phyloP scores from a whole-genome alignment of 2,329 filamentous ascomycete genomes.

The Calonectria pseudoreteaudii region DNA sequence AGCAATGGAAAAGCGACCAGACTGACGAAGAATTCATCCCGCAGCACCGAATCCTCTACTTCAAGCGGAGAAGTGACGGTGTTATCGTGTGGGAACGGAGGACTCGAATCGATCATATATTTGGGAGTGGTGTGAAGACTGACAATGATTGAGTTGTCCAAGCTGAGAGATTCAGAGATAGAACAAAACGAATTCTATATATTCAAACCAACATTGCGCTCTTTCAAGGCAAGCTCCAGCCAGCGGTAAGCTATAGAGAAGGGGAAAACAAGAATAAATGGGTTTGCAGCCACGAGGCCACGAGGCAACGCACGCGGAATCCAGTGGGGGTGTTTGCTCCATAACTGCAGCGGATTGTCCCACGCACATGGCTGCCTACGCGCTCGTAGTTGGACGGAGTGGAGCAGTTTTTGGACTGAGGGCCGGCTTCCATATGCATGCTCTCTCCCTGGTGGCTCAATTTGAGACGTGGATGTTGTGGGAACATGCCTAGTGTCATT shows the following conservation, averaged over 20 bases:
- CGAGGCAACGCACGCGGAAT: background rate
- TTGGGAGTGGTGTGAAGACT: slow-evolving; percentile 62
- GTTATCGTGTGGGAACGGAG: slow-evolving; percentile 68
- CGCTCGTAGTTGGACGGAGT: background rate
- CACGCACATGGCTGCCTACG: background rate
- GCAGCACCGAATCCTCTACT: slow-evolving; percentile 72
- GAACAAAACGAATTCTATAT: background rate
- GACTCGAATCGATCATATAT: slow-evolving; percentile 65
- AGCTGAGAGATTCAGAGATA: background rate
- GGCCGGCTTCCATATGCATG: background rate
- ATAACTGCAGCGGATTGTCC: background rate
- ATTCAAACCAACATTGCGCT: background rate
- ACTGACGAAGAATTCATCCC: slow-evolving; percentile 76
- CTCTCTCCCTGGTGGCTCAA: background rate
- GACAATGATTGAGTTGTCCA: slow-evolving; percentile 14
- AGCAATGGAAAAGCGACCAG: slow-evolving; percentile 70
- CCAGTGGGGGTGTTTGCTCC: background rate
- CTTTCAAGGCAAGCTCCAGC: background rate
- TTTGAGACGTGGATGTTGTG: background rate
- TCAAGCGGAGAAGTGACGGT: slow-evolving; percentile 64
- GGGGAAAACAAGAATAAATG: background rate
- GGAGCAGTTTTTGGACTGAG: background rate
- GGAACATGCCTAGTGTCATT: background rate
- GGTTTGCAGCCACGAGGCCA: background rate
- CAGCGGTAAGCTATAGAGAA: no score